Percentiles rank a stretch among this genome's conserved stretches.
Conservation (phyloP, 2,329 filamentous ascomycete species). For the Pseudopithomyces maydicus region DNA sequence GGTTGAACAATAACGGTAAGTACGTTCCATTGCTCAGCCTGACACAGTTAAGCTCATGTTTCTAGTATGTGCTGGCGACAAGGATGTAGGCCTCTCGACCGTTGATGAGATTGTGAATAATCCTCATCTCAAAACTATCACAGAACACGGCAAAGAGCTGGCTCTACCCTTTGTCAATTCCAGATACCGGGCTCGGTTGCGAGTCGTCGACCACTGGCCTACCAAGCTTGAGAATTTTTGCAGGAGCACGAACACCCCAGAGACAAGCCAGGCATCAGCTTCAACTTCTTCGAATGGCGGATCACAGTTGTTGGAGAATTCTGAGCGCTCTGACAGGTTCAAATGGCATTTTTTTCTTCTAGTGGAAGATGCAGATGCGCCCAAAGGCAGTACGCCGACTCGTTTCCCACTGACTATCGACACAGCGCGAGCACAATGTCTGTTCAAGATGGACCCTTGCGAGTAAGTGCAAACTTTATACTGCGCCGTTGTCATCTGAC, state of each 20-base stretch:
- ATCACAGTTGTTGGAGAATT: constrained; percentile 38
- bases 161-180: constrained; percentile 74
- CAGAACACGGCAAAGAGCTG: constrained; percentile 45
- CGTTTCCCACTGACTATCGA: constrained; percentile 72
- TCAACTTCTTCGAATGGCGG: constrained; percentile 24
- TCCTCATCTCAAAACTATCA: constrained; percentile 45
- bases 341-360: constrained; percentile 84
- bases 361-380: constrained; percentile 68
- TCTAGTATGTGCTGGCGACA: constrained; percentile 54
- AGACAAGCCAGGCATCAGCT: constrained; percentile 26
- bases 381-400: constrained; percentile 28
- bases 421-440: constrained; percentile 59
- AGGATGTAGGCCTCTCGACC: constrained; percentile 39
- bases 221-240: constrained; percentile 73
- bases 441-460: constrained; percentile 61
- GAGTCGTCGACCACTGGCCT: constrained; percentile 84
- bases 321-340: constrained; percentile 59
- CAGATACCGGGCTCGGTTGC: constrained; percentile 71
- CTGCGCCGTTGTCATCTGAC: neutral
- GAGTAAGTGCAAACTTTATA: constrained; percentile 52
- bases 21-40: neutral
- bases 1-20: constrained; percentile 30
- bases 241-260: constrained; percentile 45
- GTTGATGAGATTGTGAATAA: constrained; percentile 56
- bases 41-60: constrained; percentile 10